These are phyloP conservation scores for Exophiala calicioides DNA, from an alignment of 2,329 filamentous ascomycete species.

Conservation along the genomic window DNA sequence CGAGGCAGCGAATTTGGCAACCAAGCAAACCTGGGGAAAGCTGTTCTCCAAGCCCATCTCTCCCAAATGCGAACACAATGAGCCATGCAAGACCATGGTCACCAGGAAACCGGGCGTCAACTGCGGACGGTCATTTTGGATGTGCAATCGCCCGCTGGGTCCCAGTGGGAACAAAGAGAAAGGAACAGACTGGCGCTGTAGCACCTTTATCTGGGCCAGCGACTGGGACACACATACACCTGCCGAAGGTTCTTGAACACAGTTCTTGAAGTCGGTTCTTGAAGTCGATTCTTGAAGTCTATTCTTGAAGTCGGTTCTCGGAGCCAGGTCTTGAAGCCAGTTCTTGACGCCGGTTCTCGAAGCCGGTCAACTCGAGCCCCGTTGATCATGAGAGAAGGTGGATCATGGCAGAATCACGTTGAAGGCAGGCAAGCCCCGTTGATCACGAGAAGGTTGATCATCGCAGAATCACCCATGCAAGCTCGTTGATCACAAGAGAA, in stretches of 20 bases:
- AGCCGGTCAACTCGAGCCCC: too few species aligned
- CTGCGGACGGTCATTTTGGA: constrained; percentile 67
- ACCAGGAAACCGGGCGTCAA: constrained; percentile 92
- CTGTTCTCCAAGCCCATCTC: constrained; percentile 72
- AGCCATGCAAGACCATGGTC: constrained; percentile 78
- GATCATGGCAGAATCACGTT: too few species aligned
- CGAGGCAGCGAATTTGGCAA: constrained; percentile 64
- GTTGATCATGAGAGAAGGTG: too few species aligned
- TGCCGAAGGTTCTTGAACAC: constrained; percentile 20
- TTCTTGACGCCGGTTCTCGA: too few species aligned
- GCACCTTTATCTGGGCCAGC: constrained; percentile 74
- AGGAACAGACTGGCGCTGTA: constrained; percentile 82
- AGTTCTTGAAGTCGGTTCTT: too few species aligned
- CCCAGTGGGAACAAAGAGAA: constrained; percentile 82
- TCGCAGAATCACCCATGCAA: too few species aligned
- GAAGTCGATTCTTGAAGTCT: too few species aligned
- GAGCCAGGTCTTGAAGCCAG: too few species aligned
- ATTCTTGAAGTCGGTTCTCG: too few species aligned
- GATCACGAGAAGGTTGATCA: too few species aligned
- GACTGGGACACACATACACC: constrained; percentile 55
- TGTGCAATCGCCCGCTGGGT: constrained; percentile 74
- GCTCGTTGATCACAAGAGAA: too few species aligned
- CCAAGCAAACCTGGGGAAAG: constrained; percentile 82
- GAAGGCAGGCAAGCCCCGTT: too few species aligned
- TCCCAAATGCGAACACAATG: constrained; percentile 83